Evolutionary conservation across 1,139 yeast genomes (phyloP).

Genomic region (Pichia sp.): DNA sequence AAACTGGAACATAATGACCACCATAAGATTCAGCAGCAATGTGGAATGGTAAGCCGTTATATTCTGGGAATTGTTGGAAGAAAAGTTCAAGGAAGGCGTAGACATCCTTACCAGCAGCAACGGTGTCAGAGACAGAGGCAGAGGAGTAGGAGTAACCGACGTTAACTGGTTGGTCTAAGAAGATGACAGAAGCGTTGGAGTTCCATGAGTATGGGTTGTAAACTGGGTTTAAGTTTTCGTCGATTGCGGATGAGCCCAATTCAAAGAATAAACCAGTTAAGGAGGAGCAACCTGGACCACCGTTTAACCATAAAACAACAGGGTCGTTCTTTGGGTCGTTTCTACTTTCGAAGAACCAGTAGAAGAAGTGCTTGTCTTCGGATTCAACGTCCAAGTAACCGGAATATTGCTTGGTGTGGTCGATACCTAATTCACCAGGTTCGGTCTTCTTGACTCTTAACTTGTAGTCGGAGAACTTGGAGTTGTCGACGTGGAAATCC

Average conservation of each 20-base stretch:
- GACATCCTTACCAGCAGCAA: conserved; percentile 91
- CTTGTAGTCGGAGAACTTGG: conserved; percentile 26
- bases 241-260: conserved; percentile 61
- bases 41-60: conserved; percentile 72
- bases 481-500: conserved; percentile 50
- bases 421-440: conserved; percentile 37
- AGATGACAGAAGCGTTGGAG: conserved; percentile 63
- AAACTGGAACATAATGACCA: conserved; percentile 95
- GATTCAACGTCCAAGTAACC: conserved; percentile 60
- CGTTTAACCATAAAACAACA: conserved; percentile 67
- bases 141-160: conserved; percentile 78
- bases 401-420: conserved; percentile 59
- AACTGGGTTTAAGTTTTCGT: conserved; percentile 45
- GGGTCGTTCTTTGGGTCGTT: conserved; percentile 66
- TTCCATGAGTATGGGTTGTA: conserved; percentile 71
- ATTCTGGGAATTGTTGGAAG: conserved; percentile 89
- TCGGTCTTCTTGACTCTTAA: conserved; percentile 32
- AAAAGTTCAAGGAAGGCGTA: conserved; percentile 89
- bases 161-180: conserved; percentile 72
- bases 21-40: conserved; percentile 99
- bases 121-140: conserved; percentile 63
- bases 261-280: conserved; percentile 67
- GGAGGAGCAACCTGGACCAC: conserved; percentile 77
- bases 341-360: conserved; percentile 73
- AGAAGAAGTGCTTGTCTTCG: conserved; percentile 72